Evolutionary conservation across 768 basidiomycete genomes (phyloP), one percentile per base, ranked within the genome.

Genomic region (Mycena rebaudengoi): DNA sequence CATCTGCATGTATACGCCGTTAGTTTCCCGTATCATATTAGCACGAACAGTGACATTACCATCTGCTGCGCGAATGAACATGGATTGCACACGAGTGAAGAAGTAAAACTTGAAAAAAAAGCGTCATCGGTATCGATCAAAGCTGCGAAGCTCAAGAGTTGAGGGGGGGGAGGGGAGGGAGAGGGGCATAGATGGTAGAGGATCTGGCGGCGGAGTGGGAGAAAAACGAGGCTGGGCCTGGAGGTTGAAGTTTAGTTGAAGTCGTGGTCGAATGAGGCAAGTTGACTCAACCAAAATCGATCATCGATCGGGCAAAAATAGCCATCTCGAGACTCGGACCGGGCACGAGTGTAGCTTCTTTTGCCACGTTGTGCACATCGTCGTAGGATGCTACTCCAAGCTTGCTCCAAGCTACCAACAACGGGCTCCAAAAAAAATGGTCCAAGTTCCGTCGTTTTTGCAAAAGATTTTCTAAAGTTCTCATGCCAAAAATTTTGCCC

Each of bases 21-120:
- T 58, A 64, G 48, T 64, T 49, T 43, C 43, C 43, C 52, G 58
- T 58, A 54, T 41, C 13, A 52, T 49, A 50, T 64, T 51, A 57
- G 56, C 48, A 50, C 50, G 56, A 51, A 64, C 52, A 64, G 35
- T 45, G 30, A 45, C 20, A 21, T 29, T 35, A n/a, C 23, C 39
- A 4, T 25, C 43, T 50, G 44, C 21, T 44, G 25, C 21, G 56
- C 12, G 49, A 58, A 29, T 11, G 48, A 45, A 46, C 43, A 18
- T 25, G 25, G 43, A 51, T 53, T n/a, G n/a, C n/a, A n/a, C n/a
- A n/a, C 32, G 30, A 14, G 25, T 23, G 14, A 29, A 41, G 21
- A 13, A 21, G 32, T n/a, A 16, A 49, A 40, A 18, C 14, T 25
- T 20, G 51, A 18, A 64, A 53, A 64, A 20, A 64, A 45, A 41